phyloP scores from a whole-genome alignment of 2,329 filamentous ascomycete genomes.

The Zymoseptoria brevis region DNA sequence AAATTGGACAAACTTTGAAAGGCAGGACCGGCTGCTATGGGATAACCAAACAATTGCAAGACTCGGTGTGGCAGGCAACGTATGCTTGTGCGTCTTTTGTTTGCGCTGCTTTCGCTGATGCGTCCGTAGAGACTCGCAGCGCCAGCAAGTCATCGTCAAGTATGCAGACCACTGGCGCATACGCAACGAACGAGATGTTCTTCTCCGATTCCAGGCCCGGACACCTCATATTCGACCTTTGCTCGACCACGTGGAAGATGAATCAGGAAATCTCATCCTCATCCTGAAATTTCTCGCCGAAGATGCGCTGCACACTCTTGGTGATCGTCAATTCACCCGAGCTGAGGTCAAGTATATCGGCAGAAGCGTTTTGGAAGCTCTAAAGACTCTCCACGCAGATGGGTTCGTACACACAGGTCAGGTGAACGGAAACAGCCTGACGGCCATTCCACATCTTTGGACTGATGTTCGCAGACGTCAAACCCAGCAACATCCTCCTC shows the following conservation, averaged over 20 bases:
- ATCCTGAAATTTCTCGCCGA: conserved; percentile 4
- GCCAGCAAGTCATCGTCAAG: conserved; percentile 7
- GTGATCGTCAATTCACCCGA: not conserved
- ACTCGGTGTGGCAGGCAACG: conserved; percentile 3
- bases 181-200: conserved; percentile 3
- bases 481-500: conserved; percentile 33
- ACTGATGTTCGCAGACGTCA: conserved; percentile 19
- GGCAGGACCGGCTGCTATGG: conserved; percentile 2
- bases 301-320: not conserved
- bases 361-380: conserved; percentile 17
- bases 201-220: conserved; percentile 2
- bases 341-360: conserved; percentile 11
- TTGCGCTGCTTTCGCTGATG: not conserved
- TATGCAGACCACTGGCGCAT: conserved; percentile 1
- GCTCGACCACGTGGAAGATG: conserved; percentile 3
- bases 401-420: conserved; percentile 24
- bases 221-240: conserved; percentile 6
- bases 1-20: conserved; percentile 3
- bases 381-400: conserved; percentile 21
- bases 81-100: not conserved
- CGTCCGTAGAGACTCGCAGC: not conserved
- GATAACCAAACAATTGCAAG: not conserved
- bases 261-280: not conserved
- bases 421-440: not conserved
- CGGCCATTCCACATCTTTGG: not conserved